Evolutionary conservation across 768 basidiomycete species (phyloP).

Genomic region (Kwoniella sp.): DNA sequence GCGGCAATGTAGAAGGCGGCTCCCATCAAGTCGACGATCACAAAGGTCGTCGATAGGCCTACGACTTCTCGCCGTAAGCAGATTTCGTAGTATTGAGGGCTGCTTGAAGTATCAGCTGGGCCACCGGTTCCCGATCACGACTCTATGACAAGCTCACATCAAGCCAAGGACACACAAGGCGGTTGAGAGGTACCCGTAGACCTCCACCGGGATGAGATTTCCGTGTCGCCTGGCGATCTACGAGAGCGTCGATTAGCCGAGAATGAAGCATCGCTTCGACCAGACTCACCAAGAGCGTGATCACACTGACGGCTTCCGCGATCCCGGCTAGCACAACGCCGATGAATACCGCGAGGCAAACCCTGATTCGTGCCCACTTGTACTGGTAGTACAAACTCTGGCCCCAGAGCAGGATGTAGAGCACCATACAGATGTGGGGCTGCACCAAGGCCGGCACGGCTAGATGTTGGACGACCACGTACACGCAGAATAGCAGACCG

Average conservation of each 20-base stretch:
- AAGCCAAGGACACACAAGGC: constrained; percentile 58
- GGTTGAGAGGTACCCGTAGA: constrained; percentile 63
- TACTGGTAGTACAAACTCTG: constrained; percentile 73
- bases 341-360: too few species aligned
- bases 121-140: background rate
- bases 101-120: constrained; percentile 1
- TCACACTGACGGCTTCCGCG: constrained; percentile 60
- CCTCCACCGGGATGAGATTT: constrained; percentile 51
- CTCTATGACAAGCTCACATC: constrained; percentile 47
- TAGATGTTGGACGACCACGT: constrained; percentile 60
- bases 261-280: background rate
- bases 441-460: constrained; percentile 64
- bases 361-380: too few species aligned
- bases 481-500: constrained; percentile 62
- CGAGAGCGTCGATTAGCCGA: background rate
- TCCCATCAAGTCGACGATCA: constrained; percentile 65
- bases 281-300: constrained; percentile 57
- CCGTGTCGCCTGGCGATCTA: constrained; percentile 52
- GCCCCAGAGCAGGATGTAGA: constrained; percentile 62
- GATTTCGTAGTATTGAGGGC: constrained; percentile 73
- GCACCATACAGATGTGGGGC: constrained; percentile 56
- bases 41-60: constrained; percentile 67
- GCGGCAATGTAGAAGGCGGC: constrained; percentile 67
- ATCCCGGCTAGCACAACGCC: constrained; percentile 55
- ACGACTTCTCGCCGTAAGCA: constrained; percentile 55